Percentiles rank a stretch among this genome's conserved stretches.
Evolutionary conservation across 345 rosid species (phyloP).

Genomic region (Noccaea caerulescens): DNA sequence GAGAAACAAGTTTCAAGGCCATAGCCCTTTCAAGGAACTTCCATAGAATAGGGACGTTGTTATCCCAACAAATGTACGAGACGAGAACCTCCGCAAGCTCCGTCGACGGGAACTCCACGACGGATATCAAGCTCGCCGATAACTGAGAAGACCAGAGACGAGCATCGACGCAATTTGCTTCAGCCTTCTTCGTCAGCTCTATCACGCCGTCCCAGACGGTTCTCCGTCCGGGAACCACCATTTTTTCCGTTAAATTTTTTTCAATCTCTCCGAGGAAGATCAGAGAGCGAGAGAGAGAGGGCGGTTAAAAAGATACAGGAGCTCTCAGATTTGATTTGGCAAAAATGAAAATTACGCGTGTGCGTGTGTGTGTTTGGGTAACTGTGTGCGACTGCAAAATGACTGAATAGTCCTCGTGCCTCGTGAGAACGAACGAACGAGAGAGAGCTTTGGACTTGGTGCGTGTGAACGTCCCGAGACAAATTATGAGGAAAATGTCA

Average conservation of each 20-base stretch:
- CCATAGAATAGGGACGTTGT: conserved; percentile 83
- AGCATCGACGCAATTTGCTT: conserved; percentile 67
- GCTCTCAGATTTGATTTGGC: conserved; percentile 38
- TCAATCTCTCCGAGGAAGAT: not conserved
- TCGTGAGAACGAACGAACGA: not conserved
- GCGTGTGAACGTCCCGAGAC: conserved; percentile 27
- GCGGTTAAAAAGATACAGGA: conserved; percentile 34
- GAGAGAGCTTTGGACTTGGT: not conserved
- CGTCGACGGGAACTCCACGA: conserved; percentile 67
- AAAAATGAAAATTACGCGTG: not conserved
- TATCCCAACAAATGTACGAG: conserved; percentile 84
- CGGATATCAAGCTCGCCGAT: conserved; percentile 60
- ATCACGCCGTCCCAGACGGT: conserved; percentile 67
- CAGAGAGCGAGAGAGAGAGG: not conserved
- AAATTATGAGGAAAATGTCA: conserved; percentile 19
- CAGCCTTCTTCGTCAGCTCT: conserved; percentile 69
- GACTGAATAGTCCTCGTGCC: conserved; percentile 21
- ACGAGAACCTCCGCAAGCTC: conserved; percentile 74
- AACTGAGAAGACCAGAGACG: conserved; percentile 74
- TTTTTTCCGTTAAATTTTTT: conserved; percentile 9
- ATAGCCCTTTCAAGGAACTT: conserved; percentile 89
- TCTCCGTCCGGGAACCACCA: conserved; percentile 48
- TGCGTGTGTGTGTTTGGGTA: not conserved
- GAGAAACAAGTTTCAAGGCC: conserved; percentile 68
- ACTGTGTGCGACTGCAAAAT: not conserved